phyloP scores from a whole-genome alignment of 352 stramenopile genomes.

The Pythium biforme region DNA sequence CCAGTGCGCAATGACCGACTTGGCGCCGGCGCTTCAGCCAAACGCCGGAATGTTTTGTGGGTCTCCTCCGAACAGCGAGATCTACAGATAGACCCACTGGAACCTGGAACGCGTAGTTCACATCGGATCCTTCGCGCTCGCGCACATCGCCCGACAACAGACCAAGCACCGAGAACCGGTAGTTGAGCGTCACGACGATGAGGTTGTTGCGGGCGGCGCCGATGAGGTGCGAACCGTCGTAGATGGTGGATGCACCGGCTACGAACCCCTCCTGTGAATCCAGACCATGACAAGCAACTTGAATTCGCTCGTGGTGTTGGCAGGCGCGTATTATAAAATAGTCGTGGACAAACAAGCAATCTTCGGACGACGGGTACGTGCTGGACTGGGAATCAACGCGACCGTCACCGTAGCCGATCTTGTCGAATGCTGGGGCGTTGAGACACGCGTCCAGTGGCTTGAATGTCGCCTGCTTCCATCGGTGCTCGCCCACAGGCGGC shows the following conservation, averaged over 20 bases:
- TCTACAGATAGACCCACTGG: conserved; percentile 37
- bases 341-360: conserved; percentile 46
- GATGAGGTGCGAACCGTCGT: conserved; percentile 15
- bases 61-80: conserved; percentile 38
- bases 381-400: conserved; percentile 2
- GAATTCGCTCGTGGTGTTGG: conserved; percentile 10
- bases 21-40: conserved; percentile 21
- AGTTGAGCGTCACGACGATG: conserved; percentile 39
- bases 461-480: conserved; percentile 14
- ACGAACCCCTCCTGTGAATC: conserved; percentile 36
- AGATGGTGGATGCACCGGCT: conserved; percentile 7
- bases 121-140: neutral
- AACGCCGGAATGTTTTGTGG: conserved; percentile 30
- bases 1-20: conserved; percentile 5
- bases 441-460: neutral
- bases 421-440: conserved; percentile 14
- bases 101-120: conserved; percentile 30
- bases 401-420: conserved; percentile 12
- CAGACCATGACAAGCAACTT: conserved; percentile 39
- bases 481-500: conserved; percentile 7
- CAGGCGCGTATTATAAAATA: conserved; percentile 34
- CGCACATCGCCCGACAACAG: conserved; percentile 2
- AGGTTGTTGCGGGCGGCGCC: conserved; percentile 21
- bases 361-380: conserved; percentile 18
- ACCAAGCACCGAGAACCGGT: conserved; percentile 19